Evolutionary conservation across 2,329 filamentous ascomycete species (phyloP).

Genomic region (Botrytis paeoniae): DNA sequence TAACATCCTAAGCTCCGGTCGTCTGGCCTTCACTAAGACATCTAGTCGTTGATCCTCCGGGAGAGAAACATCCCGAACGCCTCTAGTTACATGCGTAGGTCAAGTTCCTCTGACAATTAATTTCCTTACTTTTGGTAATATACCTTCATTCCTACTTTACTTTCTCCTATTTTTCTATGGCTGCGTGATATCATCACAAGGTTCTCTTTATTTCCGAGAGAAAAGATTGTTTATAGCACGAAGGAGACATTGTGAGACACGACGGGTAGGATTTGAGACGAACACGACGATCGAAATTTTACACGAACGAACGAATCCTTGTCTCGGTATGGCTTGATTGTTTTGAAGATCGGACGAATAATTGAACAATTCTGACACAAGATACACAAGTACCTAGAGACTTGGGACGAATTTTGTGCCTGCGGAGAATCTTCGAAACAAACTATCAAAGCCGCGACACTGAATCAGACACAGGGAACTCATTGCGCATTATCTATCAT

Average conservation of each 20-base stretch:
- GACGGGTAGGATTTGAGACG: conserved; percentile 3
- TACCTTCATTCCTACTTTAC: not conserved
- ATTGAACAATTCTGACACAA: not conserved
- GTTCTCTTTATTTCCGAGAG: not conserved
- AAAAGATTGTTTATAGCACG: not conserved
- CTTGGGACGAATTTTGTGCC: not conserved
- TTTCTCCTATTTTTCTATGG: not conserved
- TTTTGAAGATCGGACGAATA: conserved; percentile 1
- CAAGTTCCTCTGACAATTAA: not conserved
- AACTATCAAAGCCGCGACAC: not conserved
- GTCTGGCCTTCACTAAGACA: not conserved
- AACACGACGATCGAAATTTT: conserved; percentile 1
- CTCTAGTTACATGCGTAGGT: conserved; percentile 6
- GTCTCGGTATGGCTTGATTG: not conserved
- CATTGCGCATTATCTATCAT: not conserved
- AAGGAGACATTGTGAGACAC: not conserved
- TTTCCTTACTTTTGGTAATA: not conserved
- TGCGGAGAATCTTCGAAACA: not conserved
- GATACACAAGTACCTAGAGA: not conserved
- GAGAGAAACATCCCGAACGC: conserved; percentile 5
- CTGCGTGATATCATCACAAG: conserved; percentile 5
- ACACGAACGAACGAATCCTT: not conserved
- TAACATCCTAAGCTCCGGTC: not conserved
- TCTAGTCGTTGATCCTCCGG: conserved; percentile 3
- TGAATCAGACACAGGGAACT: not conserved